These are phyloP conservation scores for Bretschneidera sinensis DNA, from an alignment of 345 rosid genomes.

Conservation along the genomic window DNA sequence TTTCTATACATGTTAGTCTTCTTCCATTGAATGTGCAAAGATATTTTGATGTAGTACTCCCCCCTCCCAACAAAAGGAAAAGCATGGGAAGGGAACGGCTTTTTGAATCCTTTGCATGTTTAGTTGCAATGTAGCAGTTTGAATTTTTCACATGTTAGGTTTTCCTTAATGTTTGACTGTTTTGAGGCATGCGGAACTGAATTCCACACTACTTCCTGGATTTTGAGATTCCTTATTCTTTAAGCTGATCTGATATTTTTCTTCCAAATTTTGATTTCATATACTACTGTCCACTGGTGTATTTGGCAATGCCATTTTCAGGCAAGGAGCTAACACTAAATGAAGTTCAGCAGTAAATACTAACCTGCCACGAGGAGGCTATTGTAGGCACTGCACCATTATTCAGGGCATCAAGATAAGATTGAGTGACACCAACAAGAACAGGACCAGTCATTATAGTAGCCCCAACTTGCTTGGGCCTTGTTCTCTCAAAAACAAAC, in stretches of 20 bases:
- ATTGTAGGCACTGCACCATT: constrained; percentile 98
- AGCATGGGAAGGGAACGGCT: not conserved
- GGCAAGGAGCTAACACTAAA: not conserved
- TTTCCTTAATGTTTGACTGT: too few relatives aligned
- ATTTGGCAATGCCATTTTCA: too few relatives aligned
- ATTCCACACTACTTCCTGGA: too few relatives aligned
- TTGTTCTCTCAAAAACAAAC: constrained; percentile 95
- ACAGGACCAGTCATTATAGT: constrained; percentile 89
- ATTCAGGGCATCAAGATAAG: constrained; percentile 90
- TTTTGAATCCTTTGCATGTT: not conserved
- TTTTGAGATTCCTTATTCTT: too few relatives aligned
- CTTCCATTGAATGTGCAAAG: not conserved
- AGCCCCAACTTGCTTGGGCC: constrained; percentile 94
- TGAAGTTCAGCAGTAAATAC: constrained; percentile 19
- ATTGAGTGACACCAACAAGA: constrained; percentile 82
- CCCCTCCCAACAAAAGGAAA: not conserved
- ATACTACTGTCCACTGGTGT: too few relatives aligned
- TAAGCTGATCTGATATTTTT: too few relatives aligned
- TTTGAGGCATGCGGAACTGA: too few relatives aligned
- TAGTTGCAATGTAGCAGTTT: too few relatives aligned
- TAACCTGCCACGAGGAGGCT: constrained; percentile 98
- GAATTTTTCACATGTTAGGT: too few relatives aligned
- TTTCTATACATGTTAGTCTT: too few relatives aligned
- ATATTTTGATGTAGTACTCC: not conserved
- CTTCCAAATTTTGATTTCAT: too few relatives aligned